Evolutionary conservation across 495 filamentous ascomycete genomes (phyloP).

Genomic region (Staphylotrichum tortipilum): DNA sequence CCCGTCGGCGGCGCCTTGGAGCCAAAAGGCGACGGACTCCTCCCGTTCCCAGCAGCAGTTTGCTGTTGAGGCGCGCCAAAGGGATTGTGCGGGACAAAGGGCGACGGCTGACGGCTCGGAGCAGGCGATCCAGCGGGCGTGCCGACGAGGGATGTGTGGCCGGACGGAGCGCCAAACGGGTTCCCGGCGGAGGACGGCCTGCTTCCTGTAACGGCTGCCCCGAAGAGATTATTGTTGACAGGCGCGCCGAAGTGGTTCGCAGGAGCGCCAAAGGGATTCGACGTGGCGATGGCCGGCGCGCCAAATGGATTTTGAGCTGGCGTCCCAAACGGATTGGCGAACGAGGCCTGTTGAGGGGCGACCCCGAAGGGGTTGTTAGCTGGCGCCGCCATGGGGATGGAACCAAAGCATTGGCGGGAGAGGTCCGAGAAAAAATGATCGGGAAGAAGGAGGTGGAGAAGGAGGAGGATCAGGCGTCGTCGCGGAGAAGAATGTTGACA

Average conservation of each 20-base stretch:
- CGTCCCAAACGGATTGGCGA: slow-evolving; percentile 10
- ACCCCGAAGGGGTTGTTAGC: slow-evolving; percentile 24
- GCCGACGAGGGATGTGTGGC: slow-evolving; percentile 3
- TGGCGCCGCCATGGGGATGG: slow-evolving; percentile 18
- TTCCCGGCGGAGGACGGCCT: neutral
- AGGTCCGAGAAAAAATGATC: neutral
- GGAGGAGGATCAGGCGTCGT: neutral
- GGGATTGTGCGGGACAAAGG: neutral
- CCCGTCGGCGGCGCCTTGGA: neutral
- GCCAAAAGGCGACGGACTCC: slow-evolving; percentile 8
- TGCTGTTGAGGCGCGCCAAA: neutral
- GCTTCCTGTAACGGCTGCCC: too few species aligned
- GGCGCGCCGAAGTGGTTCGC: neutral
- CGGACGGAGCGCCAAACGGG: neutral
- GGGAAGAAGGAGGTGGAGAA: neutral
- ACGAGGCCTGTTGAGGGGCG: slow-evolving; percentile 6
- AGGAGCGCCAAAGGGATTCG: neutral
- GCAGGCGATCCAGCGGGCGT: slow-evolving; percentile 1
- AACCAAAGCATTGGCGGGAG: slow-evolving; percentile 16
- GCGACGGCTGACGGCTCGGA: neutral
- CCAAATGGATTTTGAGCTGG: slow-evolving; percentile 1
- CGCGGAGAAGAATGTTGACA: neutral
- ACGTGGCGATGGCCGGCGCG: neutral
- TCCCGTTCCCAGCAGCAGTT: neutral
- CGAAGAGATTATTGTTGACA: neutral